Percentiles rank a stretch among this genome's conserved stretches.
These are phyloP conservation scores for Metschnikowia corniflorae DNA, from an alignment of 805 yeast species.

Conservation along the genomic window DNA sequence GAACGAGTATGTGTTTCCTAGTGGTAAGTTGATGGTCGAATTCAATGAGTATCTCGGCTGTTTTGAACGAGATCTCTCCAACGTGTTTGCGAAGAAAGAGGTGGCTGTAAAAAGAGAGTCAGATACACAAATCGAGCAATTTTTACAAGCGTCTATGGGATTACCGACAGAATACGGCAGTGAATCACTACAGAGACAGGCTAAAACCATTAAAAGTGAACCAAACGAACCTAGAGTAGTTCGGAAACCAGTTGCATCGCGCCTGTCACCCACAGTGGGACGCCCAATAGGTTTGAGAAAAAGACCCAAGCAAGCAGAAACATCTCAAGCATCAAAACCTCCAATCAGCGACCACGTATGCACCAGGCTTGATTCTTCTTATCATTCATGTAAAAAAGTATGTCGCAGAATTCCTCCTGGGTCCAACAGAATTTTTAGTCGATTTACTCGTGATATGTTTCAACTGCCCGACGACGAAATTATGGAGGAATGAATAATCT, in stretches of 20 bases:
- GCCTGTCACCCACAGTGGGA: not conserved
- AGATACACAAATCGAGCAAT: not conserved
- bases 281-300: slow-evolving; percentile 8
- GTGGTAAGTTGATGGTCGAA: slow-evolving; percentile 27
- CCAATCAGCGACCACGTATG: too few relatives aligned
- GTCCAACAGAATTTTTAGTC: slow-evolving; percentile 11
- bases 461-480: too few relatives aligned
- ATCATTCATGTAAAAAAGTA: not conserved
- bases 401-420: slow-evolving; percentile 10
- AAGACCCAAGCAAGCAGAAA: not conserved
- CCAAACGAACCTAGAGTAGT: too few relatives aligned
- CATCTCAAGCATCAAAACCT: too few relatives aligned
- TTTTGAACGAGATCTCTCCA: slow-evolving; percentile 38
- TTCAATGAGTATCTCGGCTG: slow-evolving; percentile 28
- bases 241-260: too few relatives aligned
- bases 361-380: slow-evolving; percentile 3
- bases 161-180: too few relatives aligned
- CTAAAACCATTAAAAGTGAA: too few relatives aligned
- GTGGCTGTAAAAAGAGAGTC: not conserved
- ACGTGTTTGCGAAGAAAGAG: slow-evolving; percentile 11
- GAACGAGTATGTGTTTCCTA: slow-evolving; percentile 25
- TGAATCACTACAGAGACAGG: too few relatives aligned
- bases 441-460: too few relatives aligned
- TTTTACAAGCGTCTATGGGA: too few relatives aligned
- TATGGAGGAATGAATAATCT: too few relatives aligned